Evolutionary conservation across 2,329 filamentous ascomycete species (phyloP), one percentile per base, ranked within the genome.

Genomic region (Aspergillus cejpii): DNA sequence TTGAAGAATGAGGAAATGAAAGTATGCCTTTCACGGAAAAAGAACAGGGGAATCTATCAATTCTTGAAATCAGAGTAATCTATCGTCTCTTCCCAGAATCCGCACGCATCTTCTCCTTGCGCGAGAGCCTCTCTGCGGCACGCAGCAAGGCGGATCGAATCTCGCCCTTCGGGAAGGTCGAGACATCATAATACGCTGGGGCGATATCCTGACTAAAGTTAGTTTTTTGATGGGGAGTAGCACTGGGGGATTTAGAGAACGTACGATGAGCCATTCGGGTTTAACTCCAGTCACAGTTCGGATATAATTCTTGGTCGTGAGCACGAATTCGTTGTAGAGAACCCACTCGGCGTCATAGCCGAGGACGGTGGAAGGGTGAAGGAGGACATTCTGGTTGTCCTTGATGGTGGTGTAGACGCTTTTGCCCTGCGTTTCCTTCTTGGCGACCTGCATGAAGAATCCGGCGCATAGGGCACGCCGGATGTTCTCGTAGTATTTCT

Each of bases 361-460:
- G 17, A 98, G 76, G 24, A 95, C 90, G 0, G 90, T 96, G 53
- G 87, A 92, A 1, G 92, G 92, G 70, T 98, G 92, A 48, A 98
- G 78, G 57, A 96, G 76, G 37, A 98, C 92, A 37, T 80, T 85
- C 71, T 97, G 91, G 60, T 96, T 86, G 45, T 98, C 94, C 74
- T 97, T 98, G 65, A 98, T 84, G 1, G 92, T 98, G 52, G 84
- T 82, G 71, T 98, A 98, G 33, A 87, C 80, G 49, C 55, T 69
- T 76, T 97, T 97, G 62, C 87, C 86, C 23, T 80, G 83, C 41
- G 80, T 81, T 62, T 97, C 89, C 64, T 85, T 88, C 81, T 94
- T 96, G 47, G 92, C 94, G 17, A 97, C 87, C 67, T 98, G 92
- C 92, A 98, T 98, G 77, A 98, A 98, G 77, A 98, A 98, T 26